These are phyloP conservation scores for Cercophora sp. DNA, from an alignment of 495 filamentous ascomycete species.

Conservation along the genomic window DNA sequence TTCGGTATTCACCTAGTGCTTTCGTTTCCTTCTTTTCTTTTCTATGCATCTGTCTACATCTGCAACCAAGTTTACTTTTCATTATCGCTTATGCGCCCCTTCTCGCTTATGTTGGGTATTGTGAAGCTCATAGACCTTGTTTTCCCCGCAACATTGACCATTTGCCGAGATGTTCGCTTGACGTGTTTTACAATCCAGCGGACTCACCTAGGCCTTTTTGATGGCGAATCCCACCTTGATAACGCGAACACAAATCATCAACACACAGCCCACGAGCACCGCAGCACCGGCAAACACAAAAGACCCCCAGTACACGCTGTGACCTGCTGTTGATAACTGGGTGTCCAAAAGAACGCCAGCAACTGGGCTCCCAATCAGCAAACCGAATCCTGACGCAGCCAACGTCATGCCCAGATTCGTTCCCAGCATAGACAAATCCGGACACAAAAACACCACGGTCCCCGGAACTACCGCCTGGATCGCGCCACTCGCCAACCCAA, in stretches of 20 bases:
- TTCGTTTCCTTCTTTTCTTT: too few relatives aligned
- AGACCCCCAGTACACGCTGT: background rate
- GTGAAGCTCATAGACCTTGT: too few relatives aligned
- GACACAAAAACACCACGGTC: conserved; percentile 50
- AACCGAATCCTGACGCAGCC: conserved; percentile 48
- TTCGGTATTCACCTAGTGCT: too few relatives aligned
- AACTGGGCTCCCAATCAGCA: conserved; percentile 64
- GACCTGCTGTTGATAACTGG: background rate
- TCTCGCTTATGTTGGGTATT: too few relatives aligned
- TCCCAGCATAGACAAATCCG: conserved; percentile 57
- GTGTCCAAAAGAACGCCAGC: conserved; percentile 48
- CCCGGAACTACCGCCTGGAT: conserved; percentile 60
- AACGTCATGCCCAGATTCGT: conserved; percentile 69
- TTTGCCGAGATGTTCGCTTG: too few relatives aligned
- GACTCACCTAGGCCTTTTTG: conserved; percentile 9
- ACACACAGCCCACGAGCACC: background rate
- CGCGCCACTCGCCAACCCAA: conserved; percentile 53
- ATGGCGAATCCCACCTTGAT: conserved; percentile 12
- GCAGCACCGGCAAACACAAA: conserved; percentile 9
- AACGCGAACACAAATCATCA: background rate
- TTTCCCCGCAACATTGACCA: too few relatives aligned
- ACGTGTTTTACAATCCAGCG: too few relatives aligned
- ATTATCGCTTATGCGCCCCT: too few relatives aligned
- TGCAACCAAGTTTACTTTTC: too few relatives aligned
- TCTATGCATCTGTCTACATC: too few relatives aligned